Base-by-base conservation (phyloP, 2,329 filamentous ascomycete genomes). In the Curvularia sp. region DNA sequence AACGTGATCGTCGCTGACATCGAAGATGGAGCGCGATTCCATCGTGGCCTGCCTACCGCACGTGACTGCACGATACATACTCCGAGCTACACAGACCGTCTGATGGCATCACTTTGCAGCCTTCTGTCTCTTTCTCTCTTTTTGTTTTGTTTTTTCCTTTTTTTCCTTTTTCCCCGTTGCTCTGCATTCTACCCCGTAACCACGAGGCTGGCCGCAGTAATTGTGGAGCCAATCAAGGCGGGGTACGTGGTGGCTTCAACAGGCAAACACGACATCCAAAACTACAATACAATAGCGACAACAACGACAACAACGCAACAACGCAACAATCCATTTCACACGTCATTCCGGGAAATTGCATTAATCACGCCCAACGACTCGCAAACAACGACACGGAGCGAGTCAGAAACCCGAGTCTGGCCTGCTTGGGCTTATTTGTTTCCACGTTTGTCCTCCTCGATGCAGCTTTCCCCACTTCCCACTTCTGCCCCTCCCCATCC, bases 221-320 rank as follows among this genome's bases (percentile, higher is more conserved):
- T 30, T 49, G 55, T 47, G 46, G 54, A 57, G 41, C 72, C 71
- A 74, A 75, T 74, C 61, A 70, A 43, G 51, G 41, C 32, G 6
- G 30, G 38, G 60, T 72, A 75, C 72, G 72, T 74, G 72, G 61
- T 74, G 57, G 42, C 48, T 34, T 54, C 48, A 56, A 49, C 59
- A 59, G 58, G 42, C 47, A 68, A 62, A 66, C 60, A 72, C 66
- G 66, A 69, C 43, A 36, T n/a, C 34, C n/a, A 36, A 36, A 34
- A 36, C 28, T 8, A 36, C 34, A 27, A 7, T 36, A n/a, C 34
- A 34, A 34, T 34, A 34, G 12, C 15, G 52, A 49, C 57, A 49
- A 59, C 59, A 57, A 42, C 48, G 68, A 63, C 69, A 60, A 71
- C 64, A 64, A 67, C 64, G 64, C 61, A 50, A 61, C 57, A 61